A percentile compares a stretch with the other conserved stretches of the same genome.
Conservation (phyloP, 805 yeast genomes). For the Scheffersomyces amazonensis region DNA sequence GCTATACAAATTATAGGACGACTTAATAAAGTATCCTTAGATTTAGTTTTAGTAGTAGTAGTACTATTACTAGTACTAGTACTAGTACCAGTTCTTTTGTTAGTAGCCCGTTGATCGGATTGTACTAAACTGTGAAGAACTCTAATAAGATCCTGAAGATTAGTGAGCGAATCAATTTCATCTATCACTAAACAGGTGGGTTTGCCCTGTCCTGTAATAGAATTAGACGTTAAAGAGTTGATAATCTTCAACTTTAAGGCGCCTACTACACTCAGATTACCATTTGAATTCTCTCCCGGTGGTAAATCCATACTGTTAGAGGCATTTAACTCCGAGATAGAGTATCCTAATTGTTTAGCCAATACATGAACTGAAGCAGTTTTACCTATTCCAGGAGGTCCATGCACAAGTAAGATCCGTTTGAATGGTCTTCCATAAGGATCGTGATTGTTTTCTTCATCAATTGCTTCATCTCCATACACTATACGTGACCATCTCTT, state of each 20-base stretch:
- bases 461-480: conserved; percentile 19
- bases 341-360: conserved; percentile 79
- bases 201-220: conserved; percentile 62
- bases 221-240: conserved; percentile 57
- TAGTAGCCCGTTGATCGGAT: conserved; percentile 54
- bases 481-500: conserved; percentile 34
- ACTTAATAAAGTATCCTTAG: conserved; percentile 41
- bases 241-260: conserved; percentile 29
- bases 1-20: conserved; percentile 93
- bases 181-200: conserved; percentile 86
- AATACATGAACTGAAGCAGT: conserved; percentile 84
- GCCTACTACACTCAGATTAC: conserved; percentile 6
- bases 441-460: conserved; percentile 7
- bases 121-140: conserved; percentile 59
- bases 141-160: conserved; percentile 33
- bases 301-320: conserved; percentile 39
- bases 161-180: conserved; percentile 66
- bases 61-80: conserved; percentile 19
- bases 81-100: conserved; percentile 17
- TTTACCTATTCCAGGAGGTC: conserved; percentile 94
- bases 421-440: conserved; percentile 38
- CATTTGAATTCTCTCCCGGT: conserved; percentile 43
- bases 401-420: conserved; percentile 73
- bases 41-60: conserved; percentile 19
- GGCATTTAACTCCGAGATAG: conserved; percentile 82